Evolutionary conservation across 1,284 basidiomycete species (phyloP), one percentile per base, ranked within the genome.

Genomic region (Agaricales sp.): DNA sequence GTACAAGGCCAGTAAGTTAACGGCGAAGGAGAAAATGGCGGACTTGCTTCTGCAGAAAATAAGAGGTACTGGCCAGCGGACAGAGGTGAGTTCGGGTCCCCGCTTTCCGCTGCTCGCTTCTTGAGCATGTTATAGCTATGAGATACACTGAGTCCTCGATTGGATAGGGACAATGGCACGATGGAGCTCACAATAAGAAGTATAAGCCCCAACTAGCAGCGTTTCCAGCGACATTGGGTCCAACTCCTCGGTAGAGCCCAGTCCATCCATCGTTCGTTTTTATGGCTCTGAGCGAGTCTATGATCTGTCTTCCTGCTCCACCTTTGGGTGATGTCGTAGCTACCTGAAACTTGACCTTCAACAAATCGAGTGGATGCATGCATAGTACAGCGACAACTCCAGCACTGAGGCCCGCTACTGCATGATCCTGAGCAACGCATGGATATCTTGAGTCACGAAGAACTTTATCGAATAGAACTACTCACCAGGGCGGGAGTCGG

Each of bases 121-220:
- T 98, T 98, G 58, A 98, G 78, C 79, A 90, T 88, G 57, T 96
- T 94, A 62, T 99, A 98, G 64, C 93, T 96, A 51, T 3, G 4
- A 4, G 26, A 16, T 44, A 18, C 50, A 48, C 47, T 20, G 21
- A 21, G 25, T 1, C 12, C 18, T 54, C 48, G 56, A 54, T 41
- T 14, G 48, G 3, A 37, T 16, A 46, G 26, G 43, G 18, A 13
- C 25, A 45, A 25, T 38, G 41, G 23, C 14, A 21, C 19, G n/a
- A n/a, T 35, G 46, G 26, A 1, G 77, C 91, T 67, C 63, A 95
- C 95, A 96, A 96, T 53, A 97, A 76, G 67, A 99, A 99, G 67
- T 99, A 99, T 24, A 97, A 68, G 0, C 96, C 95, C 95, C 95
- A 99, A 58, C 90, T 94, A 3, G 87, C 82, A n/a, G 94, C 92